Evolutionary conservation across 2,329 filamentous ascomycete species (phyloP).

Genomic region (Fonsecaea nubica): DNA sequence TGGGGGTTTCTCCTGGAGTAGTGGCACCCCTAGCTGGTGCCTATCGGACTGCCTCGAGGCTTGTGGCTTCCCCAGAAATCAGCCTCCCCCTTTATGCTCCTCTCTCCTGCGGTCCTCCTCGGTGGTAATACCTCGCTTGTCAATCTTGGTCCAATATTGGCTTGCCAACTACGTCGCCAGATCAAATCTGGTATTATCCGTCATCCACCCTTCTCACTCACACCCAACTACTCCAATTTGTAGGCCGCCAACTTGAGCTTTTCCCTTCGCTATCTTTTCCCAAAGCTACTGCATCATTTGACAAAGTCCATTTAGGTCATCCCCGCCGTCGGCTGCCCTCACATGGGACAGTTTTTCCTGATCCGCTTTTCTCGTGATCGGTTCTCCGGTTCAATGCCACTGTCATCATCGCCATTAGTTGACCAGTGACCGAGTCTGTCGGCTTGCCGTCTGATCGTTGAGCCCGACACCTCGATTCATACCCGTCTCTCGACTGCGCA

Average conservation of each 20-base stretch:
- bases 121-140: neutral
- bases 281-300: conserved; percentile 22
- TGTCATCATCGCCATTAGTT: conserved; percentile 19
- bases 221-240: conserved; percentile 4
- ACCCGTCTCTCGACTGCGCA: conserved; percentile 15
- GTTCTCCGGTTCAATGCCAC: conserved; percentile 16
- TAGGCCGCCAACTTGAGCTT: neutral
- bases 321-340: neutral
- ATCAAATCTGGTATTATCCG: conserved; percentile 2
- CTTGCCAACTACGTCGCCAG: neutral
- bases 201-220: conserved; percentile 11
- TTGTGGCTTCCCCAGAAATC: conserved; percentile 13
- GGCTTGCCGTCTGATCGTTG: conserved; percentile 17
- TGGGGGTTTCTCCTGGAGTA: neutral
- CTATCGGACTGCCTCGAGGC: conserved; percentile 7
- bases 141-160: neutral
- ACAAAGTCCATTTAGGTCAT: conserved; percentile 5
- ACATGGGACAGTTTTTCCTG: conserved; percentile 12
- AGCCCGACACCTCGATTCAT: conserved; percentile 20
- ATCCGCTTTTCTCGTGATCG: conserved; percentile 30
- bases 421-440: conserved; percentile 29
- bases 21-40: conserved; percentile 1
- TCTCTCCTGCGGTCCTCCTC: no score
- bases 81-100: neutral
- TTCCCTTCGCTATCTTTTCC: conserved; percentile 1